Base-by-base conservation (phyloP, 2,329 filamentous ascomycete species). In the Neofusicoccum umdonicola region DNA sequence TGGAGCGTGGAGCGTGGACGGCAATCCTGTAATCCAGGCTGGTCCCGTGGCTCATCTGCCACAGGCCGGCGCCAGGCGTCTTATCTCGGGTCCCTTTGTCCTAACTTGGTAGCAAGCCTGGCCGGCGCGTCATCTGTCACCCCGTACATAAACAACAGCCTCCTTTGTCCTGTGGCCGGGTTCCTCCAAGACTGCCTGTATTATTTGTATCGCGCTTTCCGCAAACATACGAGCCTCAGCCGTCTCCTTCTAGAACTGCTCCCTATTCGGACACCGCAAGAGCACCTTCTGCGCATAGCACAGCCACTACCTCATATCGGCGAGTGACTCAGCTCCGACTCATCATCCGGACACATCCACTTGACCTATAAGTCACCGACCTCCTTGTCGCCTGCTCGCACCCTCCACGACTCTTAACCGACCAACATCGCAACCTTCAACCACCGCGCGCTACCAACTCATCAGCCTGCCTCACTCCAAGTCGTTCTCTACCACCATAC, bases 391-490 rank as follows among this genome's bases (percentile, higher is more conserved):
- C 58, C 50, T 51, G 58, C 51, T 41, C 13, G 31, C 42, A 31
- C 47, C 39, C 39, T 60, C 42, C n/a, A 60, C 56, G 15, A 48
- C 63, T 64, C 63, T 37, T 62, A 45, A 61, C 15, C 42, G n/a
- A 31, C 19, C 37, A 19, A 47, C 15, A 17, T 13, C 11, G 41
- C 63, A n/a, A 67, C 57, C 58, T 52, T 52, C 65, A 62, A 34
- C 63, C 67, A 64, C 31, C 68, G 67, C 67, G 66, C 58, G 42
- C 47, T 52, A 35, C 27, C 35, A 35, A 42, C 47, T 60, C 42
- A 66, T 62, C 63, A 60, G 50, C 66, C 67, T 64, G 51, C 66
- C 63, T 63, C 54, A 64, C 65, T 45, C 45, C 64, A 66, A 64
- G 64, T 67, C 64, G 48, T 34, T 66, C 64, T 62, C 51, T 64